Evolutionary conservation across 257 asterid species (phyloP), one percentile per base, ranked within the genome.

Genomic region (Avicennia marina): DNA sequence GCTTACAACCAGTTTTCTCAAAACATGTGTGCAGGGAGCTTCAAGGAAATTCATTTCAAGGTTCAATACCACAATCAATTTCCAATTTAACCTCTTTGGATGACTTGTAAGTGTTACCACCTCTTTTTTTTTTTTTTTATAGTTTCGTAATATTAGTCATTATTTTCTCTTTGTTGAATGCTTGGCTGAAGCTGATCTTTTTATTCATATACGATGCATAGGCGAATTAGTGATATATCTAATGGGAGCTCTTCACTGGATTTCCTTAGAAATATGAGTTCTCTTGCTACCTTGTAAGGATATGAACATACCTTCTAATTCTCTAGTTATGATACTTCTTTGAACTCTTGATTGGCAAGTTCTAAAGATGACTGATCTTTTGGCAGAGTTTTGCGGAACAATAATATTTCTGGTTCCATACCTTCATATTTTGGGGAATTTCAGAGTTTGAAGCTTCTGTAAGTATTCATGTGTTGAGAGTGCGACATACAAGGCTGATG

Each of bases 201-300:
- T 51, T 45, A 17, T 8, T 46, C 16, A 6, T 4, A 8, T 56
- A 51, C 50, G 60, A 50, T 53, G 17, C 22, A 42, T 73, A 89
- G 97, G 94, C 81, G 94, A 74, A 83, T 89, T 77, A 78, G 94
- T 52, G 95, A 81, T 74, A 40, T 89, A 65, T 72, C 84, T 34
- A 83, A 83, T 56, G 87, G 86, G 68, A 81, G 79, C 81, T 72
- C 88, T 69, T 74, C 94, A 24, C 69, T 89, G 62, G 84, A 76
- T 68, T 83, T 89, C 44, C 74, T 83, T 53, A 53, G 56, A 71
- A 43, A 68, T 56, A 56, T 86, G 87, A 71, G 17, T 27, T 68
- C 81, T 62, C 63, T 89, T 27, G 26, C 73, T 47, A 81, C 67
- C 63, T 72, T 85, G 97, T 89, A 81, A 77, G 86, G 41, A 67